Evolutionary conservation across 192 early-diverging fungal species (phyloP).

Genomic region (Backusella mclennaniae): DNA sequence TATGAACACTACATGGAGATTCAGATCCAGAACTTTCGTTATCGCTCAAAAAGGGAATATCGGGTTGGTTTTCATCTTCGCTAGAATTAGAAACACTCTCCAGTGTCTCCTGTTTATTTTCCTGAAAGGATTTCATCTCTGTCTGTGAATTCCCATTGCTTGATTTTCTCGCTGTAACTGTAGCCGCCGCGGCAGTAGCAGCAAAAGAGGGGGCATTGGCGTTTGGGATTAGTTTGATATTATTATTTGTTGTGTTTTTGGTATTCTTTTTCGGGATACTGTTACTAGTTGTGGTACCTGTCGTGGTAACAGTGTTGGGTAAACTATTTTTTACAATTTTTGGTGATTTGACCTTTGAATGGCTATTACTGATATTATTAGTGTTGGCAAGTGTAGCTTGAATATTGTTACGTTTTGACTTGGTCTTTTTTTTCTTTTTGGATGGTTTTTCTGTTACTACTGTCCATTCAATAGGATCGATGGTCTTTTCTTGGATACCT

Average conservation of each 20-base stretch:
- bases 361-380: neutral
- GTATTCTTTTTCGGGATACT: neutral
- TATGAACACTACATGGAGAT: neutral
- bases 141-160: neutral
- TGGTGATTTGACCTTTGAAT: neutral
- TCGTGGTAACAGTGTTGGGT: neutral
- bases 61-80: slow-evolving; percentile 4
- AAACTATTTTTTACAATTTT: neutral
- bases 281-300: neutral
- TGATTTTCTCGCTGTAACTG: neutral
- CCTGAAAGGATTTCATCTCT: neutral
- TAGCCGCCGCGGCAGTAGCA: neutral
- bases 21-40: slow-evolving; percentile 9
- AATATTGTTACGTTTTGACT: neutral
- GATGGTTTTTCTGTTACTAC: slow-evolving; percentile 6
- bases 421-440: neutral
- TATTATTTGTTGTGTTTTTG: slow-evolving; percentile 12
- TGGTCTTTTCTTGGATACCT: neutral
- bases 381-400: neutral
- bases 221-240: neutral
- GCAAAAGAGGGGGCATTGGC: neutral
- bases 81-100: neutral
- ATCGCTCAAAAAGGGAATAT: slow-evolving; percentile 8
- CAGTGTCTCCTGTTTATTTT: neutral
- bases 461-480: neutral